These are phyloP conservation scores for Zoysia pacifica DNA, from an alignment of 176 grass and related monocot species.

Conservation along the genomic window DNA sequence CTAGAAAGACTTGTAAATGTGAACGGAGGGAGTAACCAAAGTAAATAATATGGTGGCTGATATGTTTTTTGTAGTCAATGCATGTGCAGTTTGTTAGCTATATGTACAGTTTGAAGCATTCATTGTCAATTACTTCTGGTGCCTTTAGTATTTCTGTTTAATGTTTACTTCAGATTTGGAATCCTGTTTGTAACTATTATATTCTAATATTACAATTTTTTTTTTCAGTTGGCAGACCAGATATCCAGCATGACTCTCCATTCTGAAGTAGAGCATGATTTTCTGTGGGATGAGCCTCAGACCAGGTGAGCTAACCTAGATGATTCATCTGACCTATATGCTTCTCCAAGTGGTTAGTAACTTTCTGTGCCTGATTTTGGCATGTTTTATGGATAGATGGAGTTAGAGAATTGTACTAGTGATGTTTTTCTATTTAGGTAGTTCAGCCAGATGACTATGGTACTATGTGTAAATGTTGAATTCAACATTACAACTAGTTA, in stretches of 20 bases:
- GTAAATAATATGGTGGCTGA: too few relatives aligned
- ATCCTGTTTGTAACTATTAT: slow-evolving; percentile 29
- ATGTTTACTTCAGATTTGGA: background rate
- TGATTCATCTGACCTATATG: slow-evolving; percentile 14
- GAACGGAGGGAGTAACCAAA: too few relatives aligned
- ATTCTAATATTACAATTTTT: slow-evolving; percentile 40
- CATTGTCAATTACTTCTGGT: background rate
- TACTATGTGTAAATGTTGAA: background rate
- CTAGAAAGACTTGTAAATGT: too few relatives aligned
- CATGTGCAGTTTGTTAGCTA: background rate
- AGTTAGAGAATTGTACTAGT: background rate
- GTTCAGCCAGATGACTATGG: background rate
- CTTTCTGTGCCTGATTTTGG: background rate
- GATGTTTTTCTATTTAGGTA: background rate
- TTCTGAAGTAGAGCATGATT: slow-evolving; percentile 46
- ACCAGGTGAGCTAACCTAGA: slow-evolving; percentile 35
- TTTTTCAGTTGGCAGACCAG: slow-evolving; percentile 54
- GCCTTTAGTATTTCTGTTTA: background rate
- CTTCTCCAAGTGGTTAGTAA: background rate
- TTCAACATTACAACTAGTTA: background rate
- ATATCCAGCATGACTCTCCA: slow-evolving; percentile 26
- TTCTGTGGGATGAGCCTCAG: slow-evolving; percentile 35
- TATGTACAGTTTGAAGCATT: background rate
- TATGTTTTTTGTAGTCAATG: slow-evolving; percentile 9
- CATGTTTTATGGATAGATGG: background rate